phyloP scores from a whole-genome alignment of 495 filamentous ascomycete species.

The Xylaria longipes region DNA sequence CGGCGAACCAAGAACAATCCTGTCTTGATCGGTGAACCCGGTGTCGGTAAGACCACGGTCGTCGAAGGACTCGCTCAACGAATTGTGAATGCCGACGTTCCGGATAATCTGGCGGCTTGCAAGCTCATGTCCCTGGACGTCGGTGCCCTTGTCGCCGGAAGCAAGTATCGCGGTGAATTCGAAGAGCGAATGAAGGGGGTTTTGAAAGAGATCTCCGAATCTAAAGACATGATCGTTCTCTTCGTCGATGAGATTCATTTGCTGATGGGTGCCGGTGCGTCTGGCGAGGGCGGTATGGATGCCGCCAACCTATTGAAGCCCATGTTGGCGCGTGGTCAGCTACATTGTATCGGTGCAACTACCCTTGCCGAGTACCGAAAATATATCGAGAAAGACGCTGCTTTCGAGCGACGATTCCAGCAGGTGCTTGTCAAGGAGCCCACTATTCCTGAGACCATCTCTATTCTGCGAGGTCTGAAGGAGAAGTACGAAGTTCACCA shows the following conservation, averaged over 20 bases:
- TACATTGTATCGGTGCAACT: conserved; percentile 97
- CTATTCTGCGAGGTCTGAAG: conserved; percentile 95
- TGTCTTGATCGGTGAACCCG: conserved; percentile 90
- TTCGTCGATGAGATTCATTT: conserved; percentile 99
- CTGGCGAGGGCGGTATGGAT: conserved; percentile 97
- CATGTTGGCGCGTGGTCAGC: conserved; percentile 92
- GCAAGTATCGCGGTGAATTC: conserved; percentile 97
- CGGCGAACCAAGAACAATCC: conserved; percentile 98
- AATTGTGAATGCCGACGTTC: conserved; percentile 95
- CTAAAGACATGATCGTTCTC: conserved; percentile 95
- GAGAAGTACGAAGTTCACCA: conserved; percentile 98
- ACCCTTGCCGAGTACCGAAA: conserved; percentile 96
- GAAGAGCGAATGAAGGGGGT: conserved; percentile 99
- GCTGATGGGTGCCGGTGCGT: conserved; percentile 93
- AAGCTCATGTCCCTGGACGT: conserved; percentile 94
- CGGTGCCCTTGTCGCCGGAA: conserved; percentile 91
- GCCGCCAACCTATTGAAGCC: conserved; percentile 95
- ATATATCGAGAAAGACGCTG: conserved; percentile 98
- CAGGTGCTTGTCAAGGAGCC: conserved; percentile 97
- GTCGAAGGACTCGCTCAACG: conserved; percentile 95
- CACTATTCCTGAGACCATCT: conserved; percentile 84
- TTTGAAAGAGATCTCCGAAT: conserved; percentile 93
- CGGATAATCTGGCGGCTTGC: conserved; percentile 93
- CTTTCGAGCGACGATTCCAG: conserved; percentile 98
- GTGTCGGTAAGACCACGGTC: conserved; percentile 98